Conservation (phyloP, 129 eudicot species). For the Lactuca saligna region DNA sequence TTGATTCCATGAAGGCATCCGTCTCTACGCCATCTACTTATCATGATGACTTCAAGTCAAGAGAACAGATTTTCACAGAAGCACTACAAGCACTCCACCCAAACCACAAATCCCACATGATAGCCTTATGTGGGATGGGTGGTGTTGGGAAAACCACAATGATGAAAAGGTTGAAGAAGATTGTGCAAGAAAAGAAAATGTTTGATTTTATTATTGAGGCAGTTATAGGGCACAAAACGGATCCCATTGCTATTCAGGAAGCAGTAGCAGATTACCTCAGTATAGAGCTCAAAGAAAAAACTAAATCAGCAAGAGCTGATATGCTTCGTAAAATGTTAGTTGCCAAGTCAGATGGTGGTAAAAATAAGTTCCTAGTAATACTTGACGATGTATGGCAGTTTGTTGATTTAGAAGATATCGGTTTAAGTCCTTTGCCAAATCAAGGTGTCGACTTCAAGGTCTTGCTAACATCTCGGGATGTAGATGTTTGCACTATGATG, state of each 20-base stretch:
- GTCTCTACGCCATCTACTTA: background rate
- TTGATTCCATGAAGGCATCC: background rate
- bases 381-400: no score
- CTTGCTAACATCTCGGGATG: background rate
- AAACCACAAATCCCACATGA: background rate
- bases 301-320: background rate
- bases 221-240: background rate
- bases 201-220: background rate
- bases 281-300: background rate
- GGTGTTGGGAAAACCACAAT: background rate
- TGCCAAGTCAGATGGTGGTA: no score
- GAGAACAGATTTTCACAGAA: background rate
- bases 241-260: background rate
- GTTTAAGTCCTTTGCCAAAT: no score
- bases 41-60: slow-evolving; percentile 1
- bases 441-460: no score
- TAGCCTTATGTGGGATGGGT: no score
- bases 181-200: background rate
- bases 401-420: no score
- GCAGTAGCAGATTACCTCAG: background rate
- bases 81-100: background rate
- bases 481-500: background rate
- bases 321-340: background rate
- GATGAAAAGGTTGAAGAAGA: background rate
- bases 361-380: background rate